A percentile compares a stretch with the other conserved stretches of the same genome.
phyloP scores from a whole-genome alignment of 78 protist species.

The Tieghemostelium lacteum region DNA sequence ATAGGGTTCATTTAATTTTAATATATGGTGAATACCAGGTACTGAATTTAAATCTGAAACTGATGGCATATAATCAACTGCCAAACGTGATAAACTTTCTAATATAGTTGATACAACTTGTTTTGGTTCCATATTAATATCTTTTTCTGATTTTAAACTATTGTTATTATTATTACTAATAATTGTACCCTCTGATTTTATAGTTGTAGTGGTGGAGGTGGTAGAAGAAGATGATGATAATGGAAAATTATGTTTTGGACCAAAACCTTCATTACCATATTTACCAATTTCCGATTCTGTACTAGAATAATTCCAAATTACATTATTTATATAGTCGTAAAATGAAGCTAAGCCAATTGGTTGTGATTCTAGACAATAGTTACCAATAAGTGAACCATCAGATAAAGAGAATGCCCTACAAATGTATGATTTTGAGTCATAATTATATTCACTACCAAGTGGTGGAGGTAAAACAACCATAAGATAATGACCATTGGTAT shows the following conservation, averaged over 20 bases:
- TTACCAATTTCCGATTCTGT: conserved; percentile 68
- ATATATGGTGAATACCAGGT: conserved; percentile 32
- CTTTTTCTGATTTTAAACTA: neutral
- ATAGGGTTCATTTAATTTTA: conserved; percentile 66
- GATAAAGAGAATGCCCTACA: conserved; percentile 74
- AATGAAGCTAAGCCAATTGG: conserved; percentile 80
- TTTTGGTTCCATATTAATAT: conserved; percentile 58
- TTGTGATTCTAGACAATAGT: conserved; percentile 74
- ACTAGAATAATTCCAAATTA: conserved; percentile 80
- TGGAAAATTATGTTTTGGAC: conserved; percentile 75
- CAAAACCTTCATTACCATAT: conserved; percentile 82
- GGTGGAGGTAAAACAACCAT: conserved; percentile 84
- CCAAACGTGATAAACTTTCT: conserved; percentile 33
- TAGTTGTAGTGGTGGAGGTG: conserved; percentile 17
- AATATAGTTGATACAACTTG: conserved; percentile 61
- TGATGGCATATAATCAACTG: conserved; percentile 76
- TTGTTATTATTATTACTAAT: neutral
- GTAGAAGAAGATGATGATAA: neutral
- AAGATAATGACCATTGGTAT: conserved; percentile 81
- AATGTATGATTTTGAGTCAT: conserved; percentile 46
- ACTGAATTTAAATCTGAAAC: neutral
- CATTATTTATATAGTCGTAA: conserved; percentile 76
- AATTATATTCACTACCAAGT: conserved; percentile 54
- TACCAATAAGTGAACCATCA: conserved; percentile 79
- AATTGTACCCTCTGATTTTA: neutral